phyloP scores from a whole-genome alignment of 257 asterid genomes.

The Primulina tabacum region DNA sequence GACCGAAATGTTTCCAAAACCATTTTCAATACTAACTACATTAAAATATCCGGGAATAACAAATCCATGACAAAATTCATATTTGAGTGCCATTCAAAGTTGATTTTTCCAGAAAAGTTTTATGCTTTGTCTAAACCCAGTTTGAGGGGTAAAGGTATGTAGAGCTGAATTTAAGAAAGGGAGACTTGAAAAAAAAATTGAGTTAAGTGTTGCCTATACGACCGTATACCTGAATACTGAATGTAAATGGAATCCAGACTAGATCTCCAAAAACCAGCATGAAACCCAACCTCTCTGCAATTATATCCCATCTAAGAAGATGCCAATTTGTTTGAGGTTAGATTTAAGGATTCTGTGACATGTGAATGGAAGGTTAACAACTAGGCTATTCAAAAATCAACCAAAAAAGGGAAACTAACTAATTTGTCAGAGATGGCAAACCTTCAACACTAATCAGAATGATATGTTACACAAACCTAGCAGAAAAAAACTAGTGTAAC shows the following conservation, averaged over 20 bases:
- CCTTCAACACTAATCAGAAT: conserved; percentile 2
- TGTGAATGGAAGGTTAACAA: conserved; percentile 21
- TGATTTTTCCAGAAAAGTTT: background rate
- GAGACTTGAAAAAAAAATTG: too few relatives aligned
- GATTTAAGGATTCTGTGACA: conserved; percentile 14
- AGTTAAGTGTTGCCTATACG: too few relatives aligned
- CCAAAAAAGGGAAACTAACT: background rate
- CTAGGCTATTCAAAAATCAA: conserved; percentile 8
- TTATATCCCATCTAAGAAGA: conserved; percentile 85
- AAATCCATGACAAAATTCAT: background rate
- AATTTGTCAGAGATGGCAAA: conserved; percentile 9
- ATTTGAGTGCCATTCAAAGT: background rate
- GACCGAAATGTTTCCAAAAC: too few relatives aligned
- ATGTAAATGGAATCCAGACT: conserved; percentile 96
- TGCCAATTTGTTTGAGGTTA: conserved; percentile 27
- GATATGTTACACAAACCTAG: background rate
- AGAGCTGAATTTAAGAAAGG: too few relatives aligned
- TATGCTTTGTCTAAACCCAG: background rate
- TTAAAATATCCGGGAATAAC: background rate
- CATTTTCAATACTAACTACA: conserved; percentile 3
- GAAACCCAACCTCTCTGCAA: conserved; percentile 96
- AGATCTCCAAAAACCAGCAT: conserved; percentile 98
- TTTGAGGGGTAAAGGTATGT: too few relatives aligned
- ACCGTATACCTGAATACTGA: conserved; percentile 86
- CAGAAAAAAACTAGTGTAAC: background rate